These are phyloP conservation scores for Umbelopsis isabellina DNA, from an alignment of 192 early-diverging fungal species.

Conservation along the genomic window DNA sequence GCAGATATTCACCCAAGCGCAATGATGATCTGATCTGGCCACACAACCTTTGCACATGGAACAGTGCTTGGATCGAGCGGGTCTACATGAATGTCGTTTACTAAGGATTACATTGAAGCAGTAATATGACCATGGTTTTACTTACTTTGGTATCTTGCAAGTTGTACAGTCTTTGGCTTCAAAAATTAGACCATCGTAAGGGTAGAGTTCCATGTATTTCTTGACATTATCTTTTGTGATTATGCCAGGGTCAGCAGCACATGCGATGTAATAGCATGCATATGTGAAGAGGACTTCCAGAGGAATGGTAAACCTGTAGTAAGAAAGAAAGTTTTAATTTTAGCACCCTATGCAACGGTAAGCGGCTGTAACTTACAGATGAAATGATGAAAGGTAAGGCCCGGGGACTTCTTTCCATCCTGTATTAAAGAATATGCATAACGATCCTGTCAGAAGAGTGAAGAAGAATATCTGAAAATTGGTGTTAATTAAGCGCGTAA, in stretches of 20 bases:
- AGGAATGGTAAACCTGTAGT: constrained; percentile 44
- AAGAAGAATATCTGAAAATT: constrained; percentile 39
- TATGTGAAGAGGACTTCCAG: constrained; percentile 49
- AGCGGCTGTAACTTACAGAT: constrained; percentile 28
- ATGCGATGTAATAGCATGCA: constrained; percentile 49
- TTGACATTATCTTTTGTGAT: constrained; percentile 47
- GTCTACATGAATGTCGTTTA: constrained; percentile 30
- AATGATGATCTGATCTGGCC: constrained; percentile 53
- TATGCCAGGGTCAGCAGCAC: constrained; percentile 48
- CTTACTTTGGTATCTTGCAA: constrained; percentile 57
- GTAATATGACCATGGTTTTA: background rate
- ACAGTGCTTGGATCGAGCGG: constrained; percentile 61
- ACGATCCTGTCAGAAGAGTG: constrained; percentile 25
- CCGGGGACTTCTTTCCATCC: constrained; percentile 41
- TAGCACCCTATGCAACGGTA: background rate
- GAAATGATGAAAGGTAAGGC: constrained; percentile 35
- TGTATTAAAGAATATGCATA: constrained; percentile 27
- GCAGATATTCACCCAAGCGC: constrained; percentile 59
- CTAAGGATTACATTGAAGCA: background rate
- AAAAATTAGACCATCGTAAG: constrained; percentile 51
- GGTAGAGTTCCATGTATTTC: constrained; percentile 43
- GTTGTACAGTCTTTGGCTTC: constrained; percentile 54
- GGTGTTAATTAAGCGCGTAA: background rate
- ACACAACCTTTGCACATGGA: constrained; percentile 58
- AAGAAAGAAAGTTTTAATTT: background rate